Evolutionary conservation across 441 rosid species (phyloP), one percentile per base, ranked within the genome.

Genomic region (Omphalea diandra): DNA sequence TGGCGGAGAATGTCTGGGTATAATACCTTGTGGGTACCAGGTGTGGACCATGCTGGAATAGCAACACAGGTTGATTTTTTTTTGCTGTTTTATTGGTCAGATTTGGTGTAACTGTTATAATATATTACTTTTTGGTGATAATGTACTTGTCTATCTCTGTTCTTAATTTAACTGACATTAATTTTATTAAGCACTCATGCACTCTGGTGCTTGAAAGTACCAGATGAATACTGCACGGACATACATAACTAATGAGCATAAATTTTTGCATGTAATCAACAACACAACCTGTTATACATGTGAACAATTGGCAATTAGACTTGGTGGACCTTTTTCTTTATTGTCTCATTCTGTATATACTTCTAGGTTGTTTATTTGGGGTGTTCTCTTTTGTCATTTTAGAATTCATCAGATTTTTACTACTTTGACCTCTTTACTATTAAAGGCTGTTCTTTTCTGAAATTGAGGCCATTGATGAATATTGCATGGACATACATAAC

Each of bases 41-140:
- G 98, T 20, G 80, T 88, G 75, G 98, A 95, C 72, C 99, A 95
- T 79, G 99, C 98, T 67, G 98, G 98, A 76, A 95, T 95, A 80
- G 96, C 99, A 68, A 95, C 98, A 61, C 99, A 88, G 89, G 96
- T 90, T 63, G 49, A 24, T 7, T 54, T 70, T 47, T 17, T 44
- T 72, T 71, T 18, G 10, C 29, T 26, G 4, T 71, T 71, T 36
- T 40, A 12, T 68, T 53, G 32, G 17, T 63, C 20, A 29, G 26
- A 35, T 10, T 18, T 59, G 46, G 17, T 33, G 4, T 24, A 36
- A 3, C 38, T 46, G 1, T 36, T 36, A 3, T 5, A 18, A 2
- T n/a, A 55, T 29, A 3, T 3, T 29, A 0, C 38, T 32, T 52
- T n/a, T 52, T 49, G 53, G 1, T 0, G 53, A 6, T n/a, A n/a